A percentile compares a stretch with the other conserved stretches of the same genome.
Conservation (phyloP, 2,329 filamentous ascomycete species). For the Aspergillus vadensis region DNA sequence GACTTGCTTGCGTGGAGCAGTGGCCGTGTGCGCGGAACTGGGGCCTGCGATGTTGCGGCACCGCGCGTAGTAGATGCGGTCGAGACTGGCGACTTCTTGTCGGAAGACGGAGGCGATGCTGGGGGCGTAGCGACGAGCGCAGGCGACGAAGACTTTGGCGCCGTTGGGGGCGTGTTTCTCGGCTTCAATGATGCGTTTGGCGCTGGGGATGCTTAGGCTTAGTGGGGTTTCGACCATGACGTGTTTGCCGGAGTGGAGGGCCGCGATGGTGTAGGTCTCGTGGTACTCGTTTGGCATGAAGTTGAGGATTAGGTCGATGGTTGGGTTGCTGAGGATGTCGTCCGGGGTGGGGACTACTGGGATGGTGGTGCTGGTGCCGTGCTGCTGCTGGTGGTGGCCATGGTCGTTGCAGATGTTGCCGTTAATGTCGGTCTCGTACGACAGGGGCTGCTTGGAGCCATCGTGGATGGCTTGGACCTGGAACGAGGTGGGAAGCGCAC, state of each 20-base stretch:
- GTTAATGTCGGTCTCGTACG: background rate
- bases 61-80: conserved; percentile 58
- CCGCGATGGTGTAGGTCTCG: conserved; percentile 53
- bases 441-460: conserved; percentile 36
- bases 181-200: conserved; percentile 53
- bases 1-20: conserved; percentile 9
- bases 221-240: conserved; percentile 64
- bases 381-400: background rate
- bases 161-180: conserved; percentile 46
- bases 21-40: conserved; percentile 40
- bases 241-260: conserved; percentile 57
- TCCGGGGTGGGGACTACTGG: conserved; percentile 2
- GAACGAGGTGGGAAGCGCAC: conserved; percentile 47
- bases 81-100: conserved; percentile 54
- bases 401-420: conserved; percentile 1
- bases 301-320: conserved; percentile 49
- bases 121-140: conserved; percentile 63
- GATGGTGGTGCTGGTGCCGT: background rate
- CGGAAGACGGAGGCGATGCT: conserved; percentile 57
- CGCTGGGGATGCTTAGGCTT: conserved; percentile 51
- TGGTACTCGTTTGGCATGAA: conserved; percentile 61
- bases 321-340: conserved; percentile 52
- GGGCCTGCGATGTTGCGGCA: conserved; percentile 57
- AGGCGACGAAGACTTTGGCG: conserved; percentile 59
- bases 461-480: conserved; percentile 55